Conservation (phyloP, 352 stramenopile genomes). For the Globisporangium perplexum region DNA sequence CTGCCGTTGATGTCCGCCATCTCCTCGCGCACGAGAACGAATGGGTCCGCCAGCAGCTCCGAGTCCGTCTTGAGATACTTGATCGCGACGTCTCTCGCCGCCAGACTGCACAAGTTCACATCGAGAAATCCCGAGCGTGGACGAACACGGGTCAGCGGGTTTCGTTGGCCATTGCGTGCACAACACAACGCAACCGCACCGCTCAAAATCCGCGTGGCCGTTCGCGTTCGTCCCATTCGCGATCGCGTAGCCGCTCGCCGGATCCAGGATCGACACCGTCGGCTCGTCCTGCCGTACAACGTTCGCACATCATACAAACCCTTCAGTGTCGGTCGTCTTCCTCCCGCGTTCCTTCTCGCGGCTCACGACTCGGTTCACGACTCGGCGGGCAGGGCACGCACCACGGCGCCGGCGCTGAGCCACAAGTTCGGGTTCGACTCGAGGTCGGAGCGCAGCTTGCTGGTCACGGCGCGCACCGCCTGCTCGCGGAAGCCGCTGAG, state of each 20-base stretch:
- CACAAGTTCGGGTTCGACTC: conserved; percentile 80
- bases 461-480: conserved; percentile 49
- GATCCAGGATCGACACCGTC: conserved; percentile 79
- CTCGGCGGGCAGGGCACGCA: conserved; percentile 22
- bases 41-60: conserved; percentile 83
- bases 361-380: background rate
- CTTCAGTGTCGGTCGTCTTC: too few relatives aligned
- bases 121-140: too few relatives aligned
- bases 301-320: background rate
- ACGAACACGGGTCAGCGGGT: too few relatives aligned
- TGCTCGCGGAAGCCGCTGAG: conserved; percentile 61
- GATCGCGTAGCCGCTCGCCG: conserved; percentile 55
- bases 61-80: conserved; percentile 51
- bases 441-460: conserved; percentile 58
- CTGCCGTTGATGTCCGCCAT: conserved; percentile 90
- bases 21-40: conserved; percentile 88
- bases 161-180: background rate
- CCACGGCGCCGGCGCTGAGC: conserved; percentile 71
- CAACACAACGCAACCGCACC: conserved; percentile 13
- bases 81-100: conserved; percentile 24
- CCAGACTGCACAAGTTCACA: conserved; percentile 10
- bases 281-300: conserved; percentile 48
- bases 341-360: background rate
- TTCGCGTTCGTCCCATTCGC: conserved; percentile 25
- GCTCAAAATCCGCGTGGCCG: conserved; percentile 36